Evolutionary conservation across 2,329 filamentous ascomycete species (phyloP).

Genomic region (Pseudonectria buxi): DNA sequence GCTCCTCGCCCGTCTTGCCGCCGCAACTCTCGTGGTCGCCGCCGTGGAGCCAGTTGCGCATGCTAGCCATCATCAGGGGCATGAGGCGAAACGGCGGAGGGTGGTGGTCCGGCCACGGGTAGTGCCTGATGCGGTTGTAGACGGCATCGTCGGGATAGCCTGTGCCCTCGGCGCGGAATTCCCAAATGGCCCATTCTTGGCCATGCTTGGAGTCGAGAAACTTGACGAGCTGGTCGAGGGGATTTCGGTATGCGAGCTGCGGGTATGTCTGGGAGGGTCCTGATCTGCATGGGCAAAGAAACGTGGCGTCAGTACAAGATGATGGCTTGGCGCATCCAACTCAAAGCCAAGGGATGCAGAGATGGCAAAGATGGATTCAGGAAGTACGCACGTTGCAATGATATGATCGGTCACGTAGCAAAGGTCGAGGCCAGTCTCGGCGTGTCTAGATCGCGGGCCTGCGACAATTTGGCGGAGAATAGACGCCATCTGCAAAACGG

Average conservation of each 20-base stretch:
- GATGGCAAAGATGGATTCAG: no score
- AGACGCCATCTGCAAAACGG: slow-evolving; percentile 50
- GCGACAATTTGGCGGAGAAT: slow-evolving; percentile 88
- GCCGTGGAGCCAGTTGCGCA: slow-evolving; percentile 77
- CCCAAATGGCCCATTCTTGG: slow-evolving; percentile 89
- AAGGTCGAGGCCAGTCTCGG: slow-evolving; percentile 83
- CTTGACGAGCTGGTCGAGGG: slow-evolving; percentile 75
- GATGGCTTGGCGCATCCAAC: no score
- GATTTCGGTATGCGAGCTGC: slow-evolving; percentile 88
- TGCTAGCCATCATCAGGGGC: slow-evolving; percentile 82
- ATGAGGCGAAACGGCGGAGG: slow-evolving; percentile 88
- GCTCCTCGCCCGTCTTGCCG: slow-evolving; percentile 8
- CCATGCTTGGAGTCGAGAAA: slow-evolving; percentile 85
- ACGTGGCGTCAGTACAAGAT: no score
- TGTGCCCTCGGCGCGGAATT: slow-evolving; percentile 93
- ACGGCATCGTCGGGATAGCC: slow-evolving; percentile 91
- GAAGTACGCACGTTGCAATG: slow-evolving; percentile 44
- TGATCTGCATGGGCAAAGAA: slow-evolving; percentile 57
- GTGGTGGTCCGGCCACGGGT: slow-evolving; percentile 95
- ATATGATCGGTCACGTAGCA: slow-evolving; percentile 90
- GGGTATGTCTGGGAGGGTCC: slow-evolving; percentile 87
- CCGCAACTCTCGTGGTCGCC: slow-evolving; percentile 31
- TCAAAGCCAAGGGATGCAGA: not conserved
- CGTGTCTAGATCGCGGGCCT: slow-evolving; percentile 73
- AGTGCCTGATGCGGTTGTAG: slow-evolving; percentile 78